Conservation (phyloP, 2,329 filamentous ascomycete species). For the Fusarium abutilonis region DNA sequence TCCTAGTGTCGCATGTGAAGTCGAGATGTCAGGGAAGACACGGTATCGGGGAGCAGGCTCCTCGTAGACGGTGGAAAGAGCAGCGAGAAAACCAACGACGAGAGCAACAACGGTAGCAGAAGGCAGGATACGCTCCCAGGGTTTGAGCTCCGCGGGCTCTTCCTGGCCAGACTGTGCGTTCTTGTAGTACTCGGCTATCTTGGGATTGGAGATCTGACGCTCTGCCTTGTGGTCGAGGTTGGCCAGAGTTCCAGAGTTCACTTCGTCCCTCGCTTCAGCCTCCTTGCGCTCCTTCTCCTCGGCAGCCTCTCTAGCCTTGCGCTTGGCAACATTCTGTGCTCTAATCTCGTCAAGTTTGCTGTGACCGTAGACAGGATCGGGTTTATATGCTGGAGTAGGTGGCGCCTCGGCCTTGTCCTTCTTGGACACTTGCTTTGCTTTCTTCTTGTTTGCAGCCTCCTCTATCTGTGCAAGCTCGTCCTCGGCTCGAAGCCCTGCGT, state of each 20-base stretch:
- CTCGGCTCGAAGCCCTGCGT: constrained; percentile 69
- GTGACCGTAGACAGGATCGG: constrained; percentile 65
- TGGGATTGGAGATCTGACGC: constrained; percentile 53
- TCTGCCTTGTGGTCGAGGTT: constrained; percentile 51
- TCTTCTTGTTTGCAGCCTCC: constrained; percentile 40
- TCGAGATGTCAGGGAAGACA: constrained; percentile 68
- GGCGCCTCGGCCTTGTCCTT: constrained; percentile 22
- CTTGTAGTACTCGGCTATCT: constrained; percentile 53
- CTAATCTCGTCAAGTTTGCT: constrained; percentile 67
- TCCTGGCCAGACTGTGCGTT: constrained; percentile 61
- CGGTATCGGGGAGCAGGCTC: constrained; percentile 63
- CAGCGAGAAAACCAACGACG: constrained; percentile 56
- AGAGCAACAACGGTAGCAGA: constrained; percentile 60
- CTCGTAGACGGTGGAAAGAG: constrained; percentile 61
- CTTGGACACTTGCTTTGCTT: constrained; percentile 32
- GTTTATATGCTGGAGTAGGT: constrained; percentile 43
- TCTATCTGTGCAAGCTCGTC: constrained; percentile 68
- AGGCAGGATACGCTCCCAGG: constrained; percentile 65
- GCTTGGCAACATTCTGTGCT: constrained; percentile 60
- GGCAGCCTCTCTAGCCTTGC: constrained; percentile 58
- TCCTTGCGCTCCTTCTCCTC: constrained; percentile 55
- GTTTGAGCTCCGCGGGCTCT: constrained; percentile 60
- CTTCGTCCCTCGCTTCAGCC: constrained; percentile 54
- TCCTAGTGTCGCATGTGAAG: constrained; percentile 71
- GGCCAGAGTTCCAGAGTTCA: constrained; percentile 54